Base-by-base conservation (phyloP, 2,329 filamentous ascomycete genomes). In the Aspergillus alliaceus region DNA sequence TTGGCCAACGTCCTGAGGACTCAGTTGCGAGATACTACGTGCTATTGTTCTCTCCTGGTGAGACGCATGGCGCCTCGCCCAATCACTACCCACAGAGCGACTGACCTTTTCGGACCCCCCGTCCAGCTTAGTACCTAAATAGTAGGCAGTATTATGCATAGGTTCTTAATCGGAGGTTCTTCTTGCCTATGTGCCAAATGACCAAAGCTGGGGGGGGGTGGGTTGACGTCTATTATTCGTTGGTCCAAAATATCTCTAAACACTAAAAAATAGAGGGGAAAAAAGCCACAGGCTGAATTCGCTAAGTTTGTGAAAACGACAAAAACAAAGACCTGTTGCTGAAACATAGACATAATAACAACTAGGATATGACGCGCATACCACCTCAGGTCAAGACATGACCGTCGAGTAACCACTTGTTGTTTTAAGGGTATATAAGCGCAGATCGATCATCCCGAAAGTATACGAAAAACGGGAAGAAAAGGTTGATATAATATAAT, bases 11-110 rank as follows among this genome's bases (percentile, higher is more conserved):
- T 47, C 44, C 25, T 8, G 24, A 7, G 12, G 14, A 25, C 22
- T 47, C 44, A 29, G 25, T 31, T 47, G 11, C n/a, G 20, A 20
- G 27, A n/a, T 31, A 31, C 39, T 25, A 24, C 44, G 9, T 29
- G 29, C 44, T 11, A 25, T 20, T 4, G 25, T 47, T 47, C 8
- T 29, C 24, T 27, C 25, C 25, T 22, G 15, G 18, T 27, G 54
- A 57, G 49, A 37, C 56, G 53, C 57, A 52, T 52, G 25, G 9
- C 35, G 11, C n/a, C 7, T 29, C n/a, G 29, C 40, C 57, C 57
- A 59, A 59, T 59, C 57, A 59, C 15, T 15, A 29, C 49, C 18
- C 11, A 7, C n/a, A n/a, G 49, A 56, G 52, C 57, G 46, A 56
- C 39, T 56, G 48, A 56, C 54, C 51, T 32, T 57, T 57, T 47